Evolutionary conservation across 139 green algal species (phyloP).

Genomic region (Chlorokybus atmophyticus): DNA sequence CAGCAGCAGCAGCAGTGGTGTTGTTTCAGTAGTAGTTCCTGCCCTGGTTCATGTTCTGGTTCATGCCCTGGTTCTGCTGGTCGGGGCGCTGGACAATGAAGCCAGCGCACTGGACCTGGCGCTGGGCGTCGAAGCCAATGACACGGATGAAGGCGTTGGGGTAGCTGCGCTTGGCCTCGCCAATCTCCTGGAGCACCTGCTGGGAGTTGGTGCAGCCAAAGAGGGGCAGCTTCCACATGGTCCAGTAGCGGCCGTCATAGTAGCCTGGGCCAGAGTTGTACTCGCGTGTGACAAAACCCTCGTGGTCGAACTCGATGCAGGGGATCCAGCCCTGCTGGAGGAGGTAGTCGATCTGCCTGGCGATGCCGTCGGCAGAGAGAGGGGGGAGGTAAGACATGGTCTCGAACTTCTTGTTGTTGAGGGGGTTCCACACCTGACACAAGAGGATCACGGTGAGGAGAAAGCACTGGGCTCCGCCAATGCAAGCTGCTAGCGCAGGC

Average conservation of each 20-base stretch:
- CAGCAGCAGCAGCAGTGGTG: no score
- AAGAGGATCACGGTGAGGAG: no score
- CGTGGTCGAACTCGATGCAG: constrained; percentile 87
- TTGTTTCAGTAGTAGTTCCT: no score
- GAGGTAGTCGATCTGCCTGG: constrained; percentile 90
- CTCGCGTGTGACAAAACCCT: constrained; percentile 7
- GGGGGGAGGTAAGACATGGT: constrained; percentile 97
- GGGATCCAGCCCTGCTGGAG: constrained; percentile 75
- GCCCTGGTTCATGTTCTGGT: no score
- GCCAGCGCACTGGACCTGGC: constrained; percentile 55
- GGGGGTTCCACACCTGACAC: constrained; percentile 33
- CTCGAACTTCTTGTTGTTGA: constrained; percentile 82
- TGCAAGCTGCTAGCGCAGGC: no score
- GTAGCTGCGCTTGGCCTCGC: constrained; percentile 58
- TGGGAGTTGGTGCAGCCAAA: constrained; percentile 90
- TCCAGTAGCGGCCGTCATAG: constrained; percentile 93
- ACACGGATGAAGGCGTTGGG: constrained; percentile 85
- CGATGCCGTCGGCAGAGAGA: constrained; percentile 75
- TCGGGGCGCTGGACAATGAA: constrained; percentile 45
- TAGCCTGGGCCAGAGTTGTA: constrained; percentile 40
- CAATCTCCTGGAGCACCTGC: constrained; percentile 83
- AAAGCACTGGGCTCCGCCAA: no score
- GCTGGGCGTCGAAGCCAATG: constrained; percentile 63
- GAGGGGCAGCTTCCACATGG: constrained; percentile 99
- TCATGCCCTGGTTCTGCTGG: no score